These are phyloP conservation scores for Piper betle DNA, from an alignment of 164 flowering plant species.

Conservation along the genomic window DNA sequence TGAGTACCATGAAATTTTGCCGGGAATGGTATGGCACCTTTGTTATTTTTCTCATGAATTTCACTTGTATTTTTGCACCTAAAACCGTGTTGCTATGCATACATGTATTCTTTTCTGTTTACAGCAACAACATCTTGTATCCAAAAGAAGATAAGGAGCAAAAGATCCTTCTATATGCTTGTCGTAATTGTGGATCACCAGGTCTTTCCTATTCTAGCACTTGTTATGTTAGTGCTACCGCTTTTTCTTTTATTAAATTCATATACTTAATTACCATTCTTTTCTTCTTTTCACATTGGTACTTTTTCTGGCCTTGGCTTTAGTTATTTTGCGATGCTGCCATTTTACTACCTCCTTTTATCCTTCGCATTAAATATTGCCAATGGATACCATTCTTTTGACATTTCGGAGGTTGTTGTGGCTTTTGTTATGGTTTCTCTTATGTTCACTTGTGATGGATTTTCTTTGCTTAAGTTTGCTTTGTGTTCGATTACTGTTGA, in stretches of 20 bases:
- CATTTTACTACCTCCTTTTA: too few species aligned
- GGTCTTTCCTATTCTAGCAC: constrained; percentile 20
- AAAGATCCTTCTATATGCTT: constrained; percentile 76
- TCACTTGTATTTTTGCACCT: neutral
- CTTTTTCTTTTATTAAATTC: too few species aligned
- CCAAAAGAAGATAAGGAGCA: constrained; percentile 77
- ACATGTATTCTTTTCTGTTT: neutral
- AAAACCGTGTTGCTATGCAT: neutral
- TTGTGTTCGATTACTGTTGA: neutral
- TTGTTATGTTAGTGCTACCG: neutral
- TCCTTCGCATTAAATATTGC: too few species aligned
- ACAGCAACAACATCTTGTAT: constrained; percentile 77
- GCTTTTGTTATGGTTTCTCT: neutral
- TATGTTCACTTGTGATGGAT: neutral
- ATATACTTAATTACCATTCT: neutral
- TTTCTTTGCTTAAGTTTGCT: neutral
- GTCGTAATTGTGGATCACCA: constrained; percentile 88
- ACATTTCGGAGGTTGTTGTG: too few species aligned
- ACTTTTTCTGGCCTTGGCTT: too few species aligned
- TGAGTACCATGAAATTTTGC: constrained; percentile 98
- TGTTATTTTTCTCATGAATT: too few species aligned
- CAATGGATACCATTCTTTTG: too few species aligned
- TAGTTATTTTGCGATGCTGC: too few species aligned
- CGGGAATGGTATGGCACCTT: constrained; percentile 52
- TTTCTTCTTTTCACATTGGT: neutral